Conservation (phyloP, 768 basidiomycete species). For the Collybia nuda region DNA sequence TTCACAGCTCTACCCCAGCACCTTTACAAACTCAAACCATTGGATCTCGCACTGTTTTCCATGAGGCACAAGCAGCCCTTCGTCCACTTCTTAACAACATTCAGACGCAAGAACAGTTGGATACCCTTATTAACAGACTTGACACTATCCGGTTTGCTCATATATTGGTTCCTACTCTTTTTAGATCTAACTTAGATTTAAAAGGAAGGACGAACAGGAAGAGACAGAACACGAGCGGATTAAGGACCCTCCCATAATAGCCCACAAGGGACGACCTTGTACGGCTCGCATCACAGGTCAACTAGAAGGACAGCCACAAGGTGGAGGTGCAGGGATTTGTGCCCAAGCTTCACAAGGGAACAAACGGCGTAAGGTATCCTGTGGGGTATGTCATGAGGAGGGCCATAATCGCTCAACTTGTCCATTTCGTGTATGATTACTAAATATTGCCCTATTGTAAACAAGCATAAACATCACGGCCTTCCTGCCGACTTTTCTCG, state of each 20-base stretch:
- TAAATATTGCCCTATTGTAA: too few species aligned
- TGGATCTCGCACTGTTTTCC: slow-evolving; percentile 15
- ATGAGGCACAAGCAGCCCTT: slow-evolving; percentile 19
- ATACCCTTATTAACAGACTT: slow-evolving; percentile 10
- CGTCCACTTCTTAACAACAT: slow-evolving; percentile 15
- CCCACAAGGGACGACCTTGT: slow-evolving; percentile 17
- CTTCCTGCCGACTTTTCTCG: too few species aligned
- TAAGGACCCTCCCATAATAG: slow-evolving; percentile 13
- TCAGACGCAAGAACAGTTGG: slow-evolving; percentile 23
- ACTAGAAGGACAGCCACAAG: slow-evolving; percentile 12
- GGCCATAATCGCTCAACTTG: slow-evolving; percentile 12
- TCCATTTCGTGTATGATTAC: neutral
- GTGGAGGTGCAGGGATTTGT: slow-evolving; percentile 5
- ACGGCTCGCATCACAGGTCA: slow-evolving; percentile 9
- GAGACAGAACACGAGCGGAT: neutral
- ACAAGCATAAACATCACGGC: too few species aligned
- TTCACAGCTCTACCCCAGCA: neutral
- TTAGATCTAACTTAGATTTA: neutral
- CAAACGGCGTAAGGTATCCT: slow-evolving; percentile 2
- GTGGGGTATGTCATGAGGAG: slow-evolving; percentile 7
- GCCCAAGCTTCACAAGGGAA: neutral
- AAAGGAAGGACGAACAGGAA: neutral
- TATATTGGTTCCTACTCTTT: neutral
- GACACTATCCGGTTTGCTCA: slow-evolving; percentile 6
- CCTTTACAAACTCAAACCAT: slow-evolving; percentile 17